phyloP scores from a whole-genome alignment of 164 flowering plant genomes.

The Vitis amurensis region DNA sequence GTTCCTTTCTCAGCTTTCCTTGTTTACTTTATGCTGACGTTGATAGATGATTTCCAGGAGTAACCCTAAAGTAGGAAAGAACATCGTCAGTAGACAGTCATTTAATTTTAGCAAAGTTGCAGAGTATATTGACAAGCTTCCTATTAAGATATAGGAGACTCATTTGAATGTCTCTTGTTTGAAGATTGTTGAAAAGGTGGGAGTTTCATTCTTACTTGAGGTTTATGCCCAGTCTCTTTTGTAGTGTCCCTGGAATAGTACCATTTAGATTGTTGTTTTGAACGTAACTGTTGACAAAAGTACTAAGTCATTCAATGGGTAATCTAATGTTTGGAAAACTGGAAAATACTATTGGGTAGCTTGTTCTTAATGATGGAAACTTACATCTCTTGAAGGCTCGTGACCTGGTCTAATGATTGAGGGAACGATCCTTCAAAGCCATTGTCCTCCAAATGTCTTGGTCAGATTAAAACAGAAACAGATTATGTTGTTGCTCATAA shows the following conservation, averaged over 20 bases:
- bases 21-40: not conserved
- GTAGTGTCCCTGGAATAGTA: slow-evolving; percentile 34
- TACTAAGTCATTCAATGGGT: not conserved
- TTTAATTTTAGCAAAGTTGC: not conserved
- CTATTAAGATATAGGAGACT: no score
- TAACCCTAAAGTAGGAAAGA: slow-evolving; percentile 9
- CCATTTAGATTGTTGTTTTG: slow-evolving; percentile 67
- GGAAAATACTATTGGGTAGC: not conserved
- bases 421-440: slow-evolving; percentile 66
- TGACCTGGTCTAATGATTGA: slow-evolving; percentile 41
- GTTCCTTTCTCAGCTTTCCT: not conserved
- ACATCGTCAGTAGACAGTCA: not conserved
- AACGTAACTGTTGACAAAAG: slow-evolving; percentile 47
- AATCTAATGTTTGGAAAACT: not conserved
- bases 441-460: slow-evolving; percentile 82
- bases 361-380: slow-evolving; percentile 4
- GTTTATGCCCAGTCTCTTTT: slow-evolving; percentile 28
- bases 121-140: not conserved
- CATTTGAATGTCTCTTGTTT: no score
- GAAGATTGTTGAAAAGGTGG: no score
- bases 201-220: slow-evolving; percentile 38
- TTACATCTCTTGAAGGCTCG: slow-evolving; percentile 60
- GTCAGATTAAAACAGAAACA: slow-evolving; percentile 1
- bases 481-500: no score
- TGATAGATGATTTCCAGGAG: slow-evolving; percentile 17